phyloP scores from a whole-genome alignment of 176 grass and related monocot species.

The Oryza officinalis region DNA sequence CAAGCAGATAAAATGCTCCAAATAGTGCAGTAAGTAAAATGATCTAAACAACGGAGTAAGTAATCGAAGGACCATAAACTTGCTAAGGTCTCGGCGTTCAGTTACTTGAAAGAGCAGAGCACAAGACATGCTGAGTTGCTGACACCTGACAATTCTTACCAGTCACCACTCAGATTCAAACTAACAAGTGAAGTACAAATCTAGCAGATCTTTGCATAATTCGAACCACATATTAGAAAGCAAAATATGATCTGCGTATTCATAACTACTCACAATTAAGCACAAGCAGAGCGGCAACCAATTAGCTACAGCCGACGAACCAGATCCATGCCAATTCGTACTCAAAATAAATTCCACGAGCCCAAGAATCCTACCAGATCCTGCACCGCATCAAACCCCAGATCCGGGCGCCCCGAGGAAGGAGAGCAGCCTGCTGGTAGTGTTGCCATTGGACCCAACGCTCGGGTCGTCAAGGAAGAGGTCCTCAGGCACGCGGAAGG shows the following conservation, averaged over 20 bases:
- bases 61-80: not conserved
- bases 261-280: conserved; percentile 19
- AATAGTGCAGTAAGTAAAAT: not conserved
- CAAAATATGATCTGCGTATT: conserved; percentile 28
- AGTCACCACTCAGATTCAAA: not conserved
- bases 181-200: conserved; percentile 25
- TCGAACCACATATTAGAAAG: not conserved
- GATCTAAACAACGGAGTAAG: not conserved
- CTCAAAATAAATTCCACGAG: conserved; percentile 2
- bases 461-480: conserved; percentile 83
- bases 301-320: not conserved
- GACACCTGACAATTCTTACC: conserved; percentile 32
- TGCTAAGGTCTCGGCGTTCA: not conserved
- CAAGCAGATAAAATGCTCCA: not conserved
- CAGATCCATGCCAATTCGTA: conserved; percentile 27
- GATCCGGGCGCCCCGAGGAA: conserved; percentile 64
- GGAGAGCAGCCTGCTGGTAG: conserved; percentile 59
- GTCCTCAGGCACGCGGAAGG: conserved; percentile 78
- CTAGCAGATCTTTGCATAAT: conserved; percentile 27
- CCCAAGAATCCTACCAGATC: conserved; percentile 28
- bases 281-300: not conserved
- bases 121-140: not conserved
- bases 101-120: not conserved
- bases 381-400: conserved; percentile 37
- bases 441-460: conserved; percentile 34